Evolutionary conservation across 2,329 filamentous ascomycete species (phyloP), one percentile per base, ranked within the genome.

Genomic region (Talaromyces sp.): DNA sequence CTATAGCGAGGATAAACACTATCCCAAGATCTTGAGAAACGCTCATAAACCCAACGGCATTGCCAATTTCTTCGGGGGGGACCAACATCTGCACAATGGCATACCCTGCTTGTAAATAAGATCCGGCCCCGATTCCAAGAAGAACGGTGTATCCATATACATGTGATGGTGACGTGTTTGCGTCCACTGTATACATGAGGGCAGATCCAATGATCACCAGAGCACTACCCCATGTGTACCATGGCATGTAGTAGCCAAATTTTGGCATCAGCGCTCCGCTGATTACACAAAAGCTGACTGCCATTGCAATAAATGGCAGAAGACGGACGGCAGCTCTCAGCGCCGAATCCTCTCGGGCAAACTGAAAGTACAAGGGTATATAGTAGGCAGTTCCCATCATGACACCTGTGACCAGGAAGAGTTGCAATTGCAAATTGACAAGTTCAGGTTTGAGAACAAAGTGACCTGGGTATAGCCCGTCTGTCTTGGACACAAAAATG

Each of bases 321-420:
- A 75, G 66, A 14, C 68, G 68, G 8, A 74, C 70, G 7, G 69
- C 68, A 5, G 71, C 66, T 21, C 46, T 65, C 9, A 72, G 44
- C 1, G 70, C 71, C 0, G 67, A 70, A 52, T 81, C 80, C 8
- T 77, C 78, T 2, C 73, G 73, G 0, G 76, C 76, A 67, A 84
- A 84, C 62, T 83, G 79, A 68, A 84, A 84, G 71, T 77, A 83
- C 0, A 84, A 71, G 0, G 83, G 83, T 11, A 81, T 78, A 71
- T 82, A 85, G 71, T 84, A 84, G 7, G 16, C 16, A 44, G 40
- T 18, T 5, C 40, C 40, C 40, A 18, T 18, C 16, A 44, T 18
- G 1, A 44, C 40, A 16, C 40, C 40, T 21, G 81, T 72, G 1
- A 21, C n/a, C 2, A 37, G 16, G n/a, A 37, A 55, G 3, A 55